These are phyloP conservation scores for Cicer bijugum DNA, from an alignment of 306 rosid species.

Conservation along the genomic window DNA sequence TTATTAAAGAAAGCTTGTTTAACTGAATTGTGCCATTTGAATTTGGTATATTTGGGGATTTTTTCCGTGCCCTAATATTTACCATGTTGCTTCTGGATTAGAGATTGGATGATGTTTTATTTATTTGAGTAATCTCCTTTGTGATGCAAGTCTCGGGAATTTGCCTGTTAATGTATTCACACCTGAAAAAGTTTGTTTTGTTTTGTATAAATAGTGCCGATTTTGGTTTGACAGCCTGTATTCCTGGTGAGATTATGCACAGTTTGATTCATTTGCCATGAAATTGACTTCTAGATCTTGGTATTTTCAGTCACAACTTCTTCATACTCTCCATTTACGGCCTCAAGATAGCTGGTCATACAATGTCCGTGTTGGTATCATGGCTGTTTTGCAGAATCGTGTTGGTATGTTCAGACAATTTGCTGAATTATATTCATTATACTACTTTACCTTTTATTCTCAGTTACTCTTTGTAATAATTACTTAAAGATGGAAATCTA, in stretches of 20 bases:
- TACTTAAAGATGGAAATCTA: conserved; percentile 36
- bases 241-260: conserved; percentile 31
- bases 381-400: conserved; percentile 84
- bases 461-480: conserved; percentile 25
- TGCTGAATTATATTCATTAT: conserved; percentile 8
- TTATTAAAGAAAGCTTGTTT: conserved; percentile 26
- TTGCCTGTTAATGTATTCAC: conserved; percentile 8
- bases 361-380: conserved; percentile 67
- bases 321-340: conserved; percentile 55
- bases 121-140: conserved; percentile 16
- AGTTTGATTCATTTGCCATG: conserved; percentile 32
- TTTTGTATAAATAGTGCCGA: conserved; percentile 32
- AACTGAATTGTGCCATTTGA: conserved; percentile 26
- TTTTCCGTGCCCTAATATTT: conserved; percentile 32
- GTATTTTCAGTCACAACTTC: conserved; percentile 58
- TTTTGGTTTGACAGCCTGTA: conserved; percentile 26
- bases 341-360: conserved; percentile 63
- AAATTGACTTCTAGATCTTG: conserved; percentile 41
- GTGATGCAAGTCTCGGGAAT: conserved; percentile 22
- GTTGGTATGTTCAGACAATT: conserved; percentile 68
- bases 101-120: conserved; percentile 12
- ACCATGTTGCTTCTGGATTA: conserved; percentile 22
- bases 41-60: conserved; percentile 26
- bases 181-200: background rate
- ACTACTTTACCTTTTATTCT: conserved; percentile 30